phyloP scores from a whole-genome alignment of 768 basidiomycete species.

The Phanerochaete carnosa region DNA sequence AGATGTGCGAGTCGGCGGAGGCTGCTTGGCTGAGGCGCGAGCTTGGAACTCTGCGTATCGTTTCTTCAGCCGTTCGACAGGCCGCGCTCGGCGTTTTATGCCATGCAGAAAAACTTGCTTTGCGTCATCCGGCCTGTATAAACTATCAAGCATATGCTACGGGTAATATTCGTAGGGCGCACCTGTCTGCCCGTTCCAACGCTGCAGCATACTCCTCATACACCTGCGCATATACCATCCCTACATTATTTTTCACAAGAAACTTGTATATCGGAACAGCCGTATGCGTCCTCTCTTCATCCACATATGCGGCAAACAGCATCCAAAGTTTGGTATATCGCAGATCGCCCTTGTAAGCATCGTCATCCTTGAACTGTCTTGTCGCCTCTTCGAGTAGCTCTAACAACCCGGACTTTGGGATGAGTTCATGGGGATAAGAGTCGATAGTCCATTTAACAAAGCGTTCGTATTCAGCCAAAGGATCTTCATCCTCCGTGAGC shows the following conservation, averaged over 20 bases:
- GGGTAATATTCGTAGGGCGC: slow-evolving; percentile 28
- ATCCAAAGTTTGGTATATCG: slow-evolving; percentile 93
- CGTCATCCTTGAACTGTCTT: slow-evolving; percentile 74
- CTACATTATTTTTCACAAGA: slow-evolving; percentile 48
- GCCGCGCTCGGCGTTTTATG: slow-evolving; percentile 76
- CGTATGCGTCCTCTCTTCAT: slow-evolving; percentile 44
- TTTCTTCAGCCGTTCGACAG: slow-evolving; percentile 79
- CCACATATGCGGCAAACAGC: slow-evolving; percentile 74
- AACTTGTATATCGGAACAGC: slow-evolving; percentile 53
- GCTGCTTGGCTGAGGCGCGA: slow-evolving; percentile 32
- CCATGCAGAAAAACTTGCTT: slow-evolving; percentile 70
- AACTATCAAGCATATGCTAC: background rate
- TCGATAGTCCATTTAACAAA: slow-evolving; percentile 91
- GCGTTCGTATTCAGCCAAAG: slow-evolving; percentile 78
- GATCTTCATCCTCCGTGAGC: slow-evolving; percentile 76
- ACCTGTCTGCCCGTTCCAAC: slow-evolving; percentile 78
- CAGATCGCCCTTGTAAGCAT: slow-evolving; percentile 81
- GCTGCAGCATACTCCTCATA: slow-evolving; percentile 90
- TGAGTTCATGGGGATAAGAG: slow-evolving; percentile 65
- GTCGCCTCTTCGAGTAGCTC: slow-evolving; percentile 86
- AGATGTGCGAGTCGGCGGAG: slow-evolving; percentile 18
- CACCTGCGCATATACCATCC: slow-evolving; percentile 69
- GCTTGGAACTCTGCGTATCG: slow-evolving; percentile 77
- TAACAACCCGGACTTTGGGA: slow-evolving; percentile 67
- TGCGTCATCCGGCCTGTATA: slow-evolving; percentile 7